phyloP scores from a whole-genome alignment of 2,329 filamentous ascomycete genomes.

The Dryadomyces sulphureus region DNA sequence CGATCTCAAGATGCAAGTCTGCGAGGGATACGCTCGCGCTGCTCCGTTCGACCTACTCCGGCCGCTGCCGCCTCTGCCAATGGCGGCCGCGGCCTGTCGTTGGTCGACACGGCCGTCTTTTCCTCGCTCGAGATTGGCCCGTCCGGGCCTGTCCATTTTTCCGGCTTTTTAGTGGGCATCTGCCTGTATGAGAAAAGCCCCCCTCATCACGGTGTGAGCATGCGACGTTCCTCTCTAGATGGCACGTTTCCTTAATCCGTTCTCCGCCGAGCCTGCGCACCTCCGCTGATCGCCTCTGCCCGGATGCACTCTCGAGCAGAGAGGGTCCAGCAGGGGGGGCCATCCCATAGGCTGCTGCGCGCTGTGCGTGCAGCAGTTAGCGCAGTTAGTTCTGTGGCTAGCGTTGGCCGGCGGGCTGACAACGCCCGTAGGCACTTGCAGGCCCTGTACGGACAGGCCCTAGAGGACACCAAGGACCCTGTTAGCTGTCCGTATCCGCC shows the following conservation, averaged over 20 bases:
- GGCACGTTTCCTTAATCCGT: not conserved
- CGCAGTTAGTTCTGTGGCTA: no score
- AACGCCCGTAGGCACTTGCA: no score
- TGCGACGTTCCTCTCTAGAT: not conserved
- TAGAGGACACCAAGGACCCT: no score
- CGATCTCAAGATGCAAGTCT: no score
- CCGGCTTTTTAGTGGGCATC: not conserved
- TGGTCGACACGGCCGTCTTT: not conserved
- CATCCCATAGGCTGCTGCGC: not conserved
- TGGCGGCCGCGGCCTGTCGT: not conserved
- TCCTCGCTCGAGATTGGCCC: not conserved
- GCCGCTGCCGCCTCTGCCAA: no score
- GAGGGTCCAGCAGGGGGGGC: constrained; percentile 2
- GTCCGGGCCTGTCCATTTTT: not conserved
- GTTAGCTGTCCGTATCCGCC: no score
- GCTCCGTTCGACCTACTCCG: no score
- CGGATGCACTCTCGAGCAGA: constrained; percentile 1
- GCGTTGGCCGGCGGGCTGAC: no score
- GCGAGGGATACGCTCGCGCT: no score
- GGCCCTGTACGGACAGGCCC: no score
- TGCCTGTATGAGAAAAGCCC: not conserved
- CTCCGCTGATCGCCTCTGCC: constrained; percentile 9
- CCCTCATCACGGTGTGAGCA: not conserved
- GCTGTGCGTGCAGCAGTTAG: no score
- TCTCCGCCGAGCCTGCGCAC: not conserved